Base-by-base conservation (phyloP, 2,329 filamentous ascomycete genomes). In the Paracamarosporium sp. region DNA sequence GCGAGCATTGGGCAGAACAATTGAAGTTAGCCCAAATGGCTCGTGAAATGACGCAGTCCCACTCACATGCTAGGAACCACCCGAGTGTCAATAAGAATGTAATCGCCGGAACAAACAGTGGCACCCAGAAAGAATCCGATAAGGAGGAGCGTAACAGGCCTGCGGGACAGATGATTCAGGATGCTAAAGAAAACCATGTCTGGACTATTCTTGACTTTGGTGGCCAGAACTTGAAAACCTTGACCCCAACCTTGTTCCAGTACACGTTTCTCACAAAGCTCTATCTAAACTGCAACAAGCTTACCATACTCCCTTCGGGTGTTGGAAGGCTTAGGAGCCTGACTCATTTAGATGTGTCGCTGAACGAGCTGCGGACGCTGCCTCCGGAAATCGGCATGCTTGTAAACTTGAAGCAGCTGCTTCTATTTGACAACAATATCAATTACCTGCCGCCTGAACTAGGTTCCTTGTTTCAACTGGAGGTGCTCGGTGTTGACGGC, bases 331-430 rank as follows among this genome's bases (percentile, higher is more conserved):
- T 99, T 63, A 88, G 93, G 63, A 89, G 90, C 62, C 81, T 99
- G 47, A 90, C 87, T 33, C 86, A 93, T 69, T 85, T 99, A 47
- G 94, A 99, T 76, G 84, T 93, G 3, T 98, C 95, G 0, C 88
- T 90, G 79, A 99, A 99, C 76, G 87, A 94, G 60, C 83, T 99
- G 59, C 85, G 85, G 8, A 88, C 90, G 63, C 82, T 99, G 4
- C 95, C 95, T 1, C 86, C 91, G 22, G 94, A 99, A 80, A 87
- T 99, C 59, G 95, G 95, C 72, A 99, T 98, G 94, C 92, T 97
- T 69, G 95, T 93, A 27, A 95, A 93, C 66, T 82, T 99, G 54
- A 93, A 92, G 78, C 88, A 91, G 64, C 83, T 99, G 5, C 82
- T 93, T 27, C 82, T 97, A 2, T 97, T 97, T 75, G 93, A 97